Percentiles rank a stretch among this genome's conserved stretches.
Evolutionary conservation across 2,329 filamentous ascomycete species (phyloP).

Genomic region (Colletotrichum sp.): DNA sequence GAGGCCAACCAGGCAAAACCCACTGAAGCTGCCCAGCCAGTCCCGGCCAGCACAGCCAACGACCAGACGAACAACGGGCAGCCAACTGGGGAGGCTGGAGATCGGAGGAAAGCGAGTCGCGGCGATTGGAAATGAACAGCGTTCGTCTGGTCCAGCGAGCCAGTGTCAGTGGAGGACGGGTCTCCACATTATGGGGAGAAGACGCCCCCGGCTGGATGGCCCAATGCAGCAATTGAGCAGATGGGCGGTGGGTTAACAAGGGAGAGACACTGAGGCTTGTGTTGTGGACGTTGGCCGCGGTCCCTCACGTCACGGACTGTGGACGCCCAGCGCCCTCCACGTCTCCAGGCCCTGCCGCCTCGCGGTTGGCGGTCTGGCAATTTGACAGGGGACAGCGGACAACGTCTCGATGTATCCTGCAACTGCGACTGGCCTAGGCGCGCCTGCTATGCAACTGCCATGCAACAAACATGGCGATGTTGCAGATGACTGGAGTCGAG

Average conservation of each 20-base stretch:
- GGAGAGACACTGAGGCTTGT: background rate
- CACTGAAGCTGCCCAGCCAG: background rate
- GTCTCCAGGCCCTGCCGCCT: background rate
- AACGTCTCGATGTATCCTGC: background rate
- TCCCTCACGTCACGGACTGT: background rate
- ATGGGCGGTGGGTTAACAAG: conserved; percentile 4
- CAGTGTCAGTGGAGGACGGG: background rate
- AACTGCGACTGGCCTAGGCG: background rate
- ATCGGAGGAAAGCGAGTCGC: conserved; percentile 12
- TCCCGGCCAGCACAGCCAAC: background rate
- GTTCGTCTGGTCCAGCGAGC: conserved; percentile 16
- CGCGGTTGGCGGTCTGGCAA: background rate
- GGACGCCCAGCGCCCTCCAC: background rate
- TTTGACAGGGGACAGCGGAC: background rate
- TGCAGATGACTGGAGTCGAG: background rate
- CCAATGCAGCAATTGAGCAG: conserved; percentile 18
- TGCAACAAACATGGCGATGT: background rate
- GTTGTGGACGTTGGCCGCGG: background rate
- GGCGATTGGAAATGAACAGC: conserved; percentile 18
- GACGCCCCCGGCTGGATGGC: background rate
- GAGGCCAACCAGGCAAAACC: background rate
- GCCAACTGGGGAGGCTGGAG: conserved; percentile 9
- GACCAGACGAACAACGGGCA: background rate
- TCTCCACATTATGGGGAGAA: conserved; percentile 5
- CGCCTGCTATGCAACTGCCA: background rate